Percentiles rank a stretch among this genome's conserved stretches.
These are phyloP conservation scores for Xerocomus tenax DNA, from an alignment of 1,284 basidiomycete genomes.

Conservation along the genomic window DNA sequence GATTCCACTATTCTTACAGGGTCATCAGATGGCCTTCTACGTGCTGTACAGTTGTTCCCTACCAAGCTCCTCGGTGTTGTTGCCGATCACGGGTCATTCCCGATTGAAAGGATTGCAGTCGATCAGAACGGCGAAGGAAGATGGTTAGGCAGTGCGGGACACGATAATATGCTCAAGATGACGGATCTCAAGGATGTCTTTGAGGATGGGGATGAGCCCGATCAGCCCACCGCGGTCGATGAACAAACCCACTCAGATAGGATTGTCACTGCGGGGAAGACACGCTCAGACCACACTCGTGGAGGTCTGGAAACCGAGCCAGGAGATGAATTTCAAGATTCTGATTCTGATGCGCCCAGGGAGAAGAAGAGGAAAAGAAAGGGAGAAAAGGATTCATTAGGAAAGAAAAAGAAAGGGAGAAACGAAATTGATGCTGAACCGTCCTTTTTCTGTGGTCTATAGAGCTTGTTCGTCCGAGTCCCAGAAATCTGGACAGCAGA, in stretches of 20 bases:
- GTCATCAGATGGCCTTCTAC: conserved; percentile 85
- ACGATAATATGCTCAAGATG: conserved; percentile 79
- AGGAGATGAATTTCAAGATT: conserved; percentile 25
- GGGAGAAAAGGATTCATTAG: conserved; percentile 43
- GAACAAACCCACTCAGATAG: conserved; percentile 38
- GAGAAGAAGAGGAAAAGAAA: conserved; percentile 52
- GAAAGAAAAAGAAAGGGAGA: conserved; percentile 50
- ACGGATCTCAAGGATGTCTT: conserved; percentile 68
- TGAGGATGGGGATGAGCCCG: conserved; percentile 34
- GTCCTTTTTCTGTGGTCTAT: conserved; percentile 67
- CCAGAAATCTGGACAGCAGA: not conserved
- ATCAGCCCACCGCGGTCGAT: conserved; percentile 25
- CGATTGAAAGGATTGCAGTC: conserved; percentile 77
- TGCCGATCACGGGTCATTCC: conserved; percentile 84
- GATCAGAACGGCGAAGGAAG: conserved; percentile 47
- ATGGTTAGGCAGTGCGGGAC: conserved; percentile 91
- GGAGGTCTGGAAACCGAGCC: conserved; percentile 1
- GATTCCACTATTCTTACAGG: conserved; percentile 80
- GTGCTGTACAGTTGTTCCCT: conserved; percentile 84
- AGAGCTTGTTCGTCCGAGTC: conserved; percentile 12
- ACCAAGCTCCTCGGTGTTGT: conserved; percentile 87
- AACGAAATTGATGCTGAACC: conserved; percentile 47
- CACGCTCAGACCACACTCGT: not conserved
- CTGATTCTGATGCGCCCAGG: conserved; percentile 34
- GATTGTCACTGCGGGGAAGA: conserved; percentile 15